Percentiles rank a stretch among this genome's conserved stretches.
phyloP scores from a whole-genome alignment of 2,329 filamentous ascomycete species.

The Fusarium xyrophilum region DNA sequence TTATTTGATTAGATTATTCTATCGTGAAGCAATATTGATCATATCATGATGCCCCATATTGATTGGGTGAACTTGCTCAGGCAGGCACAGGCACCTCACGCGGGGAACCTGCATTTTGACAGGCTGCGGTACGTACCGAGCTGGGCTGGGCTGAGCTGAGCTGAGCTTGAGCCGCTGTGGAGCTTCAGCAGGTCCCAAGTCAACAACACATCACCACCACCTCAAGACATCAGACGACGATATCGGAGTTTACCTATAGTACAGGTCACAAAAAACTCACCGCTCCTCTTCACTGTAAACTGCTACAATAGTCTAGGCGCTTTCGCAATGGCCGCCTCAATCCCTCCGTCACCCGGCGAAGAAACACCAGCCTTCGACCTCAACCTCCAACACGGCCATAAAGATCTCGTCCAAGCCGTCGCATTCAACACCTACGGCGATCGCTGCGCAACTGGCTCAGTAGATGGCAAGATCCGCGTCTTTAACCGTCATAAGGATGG shows the following conservation, averaged over 20 bases:
- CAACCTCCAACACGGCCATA: constrained; percentile 76
- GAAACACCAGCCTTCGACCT: constrained; percentile 60
- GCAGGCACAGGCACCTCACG: not conserved
- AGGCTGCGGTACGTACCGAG: constrained; percentile 28
- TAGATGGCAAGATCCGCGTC: constrained; percentile 91
- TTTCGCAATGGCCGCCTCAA: constrained; percentile 42
- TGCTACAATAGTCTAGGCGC: not conserved
- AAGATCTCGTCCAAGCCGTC: constrained; percentile 81
- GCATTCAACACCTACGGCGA: constrained; percentile 93
- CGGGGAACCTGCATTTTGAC: constrained; percentile 30
- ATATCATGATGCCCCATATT: not conserved
- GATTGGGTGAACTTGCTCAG: constrained; percentile 9
- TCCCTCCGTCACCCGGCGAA: constrained; percentile 49
- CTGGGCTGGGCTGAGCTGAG: constrained; percentile 34
- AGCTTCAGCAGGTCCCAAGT: constrained; percentile 14
- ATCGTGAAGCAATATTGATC: not conserved
- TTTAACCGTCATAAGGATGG: constrained; percentile 84
- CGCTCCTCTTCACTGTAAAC: not conserved
- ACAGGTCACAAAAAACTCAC: not conserved
- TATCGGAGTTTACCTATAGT: constrained; percentile 4
- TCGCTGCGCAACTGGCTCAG: constrained; percentile 87
- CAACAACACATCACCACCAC: constrained; percentile 35
- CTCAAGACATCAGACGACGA: constrained; percentile 14
- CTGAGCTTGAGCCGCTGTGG: constrained; percentile 38
- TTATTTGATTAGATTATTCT: not conserved